phyloP scores from a whole-genome alignment of 2,329 filamentous ascomycete species.

The Xylariaceae sp. region DNA sequence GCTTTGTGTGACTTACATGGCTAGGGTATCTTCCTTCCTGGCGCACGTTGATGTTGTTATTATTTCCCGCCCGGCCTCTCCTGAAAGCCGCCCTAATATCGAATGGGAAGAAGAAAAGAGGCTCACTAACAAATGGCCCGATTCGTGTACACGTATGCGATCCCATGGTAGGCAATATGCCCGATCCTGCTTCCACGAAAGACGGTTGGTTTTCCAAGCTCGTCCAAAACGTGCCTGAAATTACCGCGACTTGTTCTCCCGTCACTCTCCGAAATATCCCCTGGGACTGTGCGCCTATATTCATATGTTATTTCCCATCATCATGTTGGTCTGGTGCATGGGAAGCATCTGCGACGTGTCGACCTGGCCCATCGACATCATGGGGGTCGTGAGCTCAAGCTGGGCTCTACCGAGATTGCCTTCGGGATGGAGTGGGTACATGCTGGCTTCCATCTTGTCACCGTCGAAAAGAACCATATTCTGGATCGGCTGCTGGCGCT shows the following conservation, averaged over 20 bases:
- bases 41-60: background rate
- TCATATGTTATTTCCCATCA: conserved; percentile 17
- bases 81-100: background rate
- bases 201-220: background rate
- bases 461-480: conserved; percentile 94
- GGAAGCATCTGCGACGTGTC: conserved; percentile 29
- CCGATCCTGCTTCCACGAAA: background rate
- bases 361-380: conserved; percentile 25
- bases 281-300: background rate
- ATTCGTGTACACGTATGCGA: background rate
- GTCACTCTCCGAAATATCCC: background rate
- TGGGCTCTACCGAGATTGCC: conserved; percentile 55
- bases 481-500: conserved; percentile 91
- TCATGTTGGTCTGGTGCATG: conserved; percentile 18
- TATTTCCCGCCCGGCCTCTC: background rate
- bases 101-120: background rate
- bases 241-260: conserved; percentile 1
- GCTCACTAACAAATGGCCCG: background rate
- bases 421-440: conserved; percentile 80
- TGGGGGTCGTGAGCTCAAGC: conserved; percentile 38
- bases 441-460: conserved; percentile 73
- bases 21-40: background rate
- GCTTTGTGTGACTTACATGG: background rate
- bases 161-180: background rate
- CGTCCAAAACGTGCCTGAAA: background rate